A percentile compares a stretch with the other conserved stretches of the same genome.
Conservation (phyloP, 2,329 filamentous ascomycete genomes). For the Verticillium alfalfae region DNA sequence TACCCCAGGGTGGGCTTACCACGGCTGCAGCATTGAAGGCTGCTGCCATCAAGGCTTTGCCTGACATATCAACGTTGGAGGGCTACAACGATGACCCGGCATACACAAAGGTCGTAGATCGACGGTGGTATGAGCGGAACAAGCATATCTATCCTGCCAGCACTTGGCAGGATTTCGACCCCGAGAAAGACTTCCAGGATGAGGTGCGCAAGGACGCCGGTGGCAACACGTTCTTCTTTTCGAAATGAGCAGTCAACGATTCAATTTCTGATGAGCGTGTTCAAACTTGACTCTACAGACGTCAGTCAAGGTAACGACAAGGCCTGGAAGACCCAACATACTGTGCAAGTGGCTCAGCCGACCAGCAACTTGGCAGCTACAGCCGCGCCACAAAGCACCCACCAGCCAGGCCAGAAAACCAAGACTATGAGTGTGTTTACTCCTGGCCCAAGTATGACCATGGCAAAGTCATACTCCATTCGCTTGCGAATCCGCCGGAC, state of each 20-base stretch:
- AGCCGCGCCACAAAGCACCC: constrained; percentile 32
- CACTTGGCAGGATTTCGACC: constrained; percentile 92
- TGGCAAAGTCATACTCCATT: constrained; percentile 45
- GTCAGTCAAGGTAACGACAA: background rate
- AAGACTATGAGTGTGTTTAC: constrained; percentile 42
- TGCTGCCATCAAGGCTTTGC: constrained; percentile 29
- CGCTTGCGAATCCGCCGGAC: constrained; percentile 34
- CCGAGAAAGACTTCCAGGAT: constrained; percentile 75
- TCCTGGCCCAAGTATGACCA: constrained; percentile 43
- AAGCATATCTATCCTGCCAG: constrained; percentile 98
- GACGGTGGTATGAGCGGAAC: constrained; percentile 94
- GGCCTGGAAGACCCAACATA: background rate
- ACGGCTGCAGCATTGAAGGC: constrained; percentile 26
- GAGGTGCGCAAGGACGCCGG: constrained; percentile 76
- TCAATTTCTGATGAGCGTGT: background rate
- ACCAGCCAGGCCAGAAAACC: constrained; percentile 55
- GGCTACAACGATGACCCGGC: constrained; percentile 72
- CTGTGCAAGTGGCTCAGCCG: constrained; percentile 17
- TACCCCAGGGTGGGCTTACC: constrained; percentile 22
- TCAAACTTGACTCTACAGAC: background rate
- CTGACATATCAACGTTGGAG: constrained; percentile 57
- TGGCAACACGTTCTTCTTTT: constrained; percentile 92
- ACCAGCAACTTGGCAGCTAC: constrained; percentile 26
- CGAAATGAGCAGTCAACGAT: constrained; percentile 24
- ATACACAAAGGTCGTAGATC: constrained; percentile 89